Base-by-base conservation (phyloP, 116 monocot genomes). In the Cymodocea nodosa region DNA sequence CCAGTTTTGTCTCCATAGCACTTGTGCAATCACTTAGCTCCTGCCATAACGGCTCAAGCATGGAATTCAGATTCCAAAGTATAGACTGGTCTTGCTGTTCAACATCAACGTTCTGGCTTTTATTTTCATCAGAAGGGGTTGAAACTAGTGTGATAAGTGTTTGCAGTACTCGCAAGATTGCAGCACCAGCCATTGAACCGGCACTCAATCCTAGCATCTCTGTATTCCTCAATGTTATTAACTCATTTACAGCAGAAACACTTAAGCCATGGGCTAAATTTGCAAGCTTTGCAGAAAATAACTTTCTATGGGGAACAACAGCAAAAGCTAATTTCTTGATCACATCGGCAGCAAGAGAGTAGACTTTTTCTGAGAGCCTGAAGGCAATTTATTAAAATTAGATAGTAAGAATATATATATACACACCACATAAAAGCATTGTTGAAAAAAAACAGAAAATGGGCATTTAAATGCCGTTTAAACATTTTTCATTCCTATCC, bases 311-410 rank as follows among this genome's bases (percentile, higher is more conserved):
- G 60, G 69, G 60, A 25, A 56, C 50, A 63, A 76, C 84, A 71
- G 78, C 68, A 62, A 72, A 73, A 40, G 82, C 86, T 60, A 86
- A 75, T 75, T 82, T 86, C 70, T 82, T 81, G 56, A 86, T 55
- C 16, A 86, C 75, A 3, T 86, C 86, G 66, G 80, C 77, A 63
- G 75, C 77, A 60, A 82, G 77, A 35, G 82, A 73, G 57, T 87
- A 87, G 14, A 87, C 83, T 63, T 83, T 87, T 22, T 83, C 83
- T 35, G 87, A 79, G 61, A 87, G 78, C 67, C 87, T 87, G 70
- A 15, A 44, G 56, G 15, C 17, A 58, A 19, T 24, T 30, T 51
- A 24, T 19, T 50, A 24, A 15, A 50, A 65, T 37, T 23, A 18
- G 65, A 22, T 8, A 10, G 44, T 10, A 44, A 44, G 44, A 44